Evolutionary conservation across 1,284 basidiomycete genomes (phyloP).

Genomic region (Irpex sp.): DNA sequence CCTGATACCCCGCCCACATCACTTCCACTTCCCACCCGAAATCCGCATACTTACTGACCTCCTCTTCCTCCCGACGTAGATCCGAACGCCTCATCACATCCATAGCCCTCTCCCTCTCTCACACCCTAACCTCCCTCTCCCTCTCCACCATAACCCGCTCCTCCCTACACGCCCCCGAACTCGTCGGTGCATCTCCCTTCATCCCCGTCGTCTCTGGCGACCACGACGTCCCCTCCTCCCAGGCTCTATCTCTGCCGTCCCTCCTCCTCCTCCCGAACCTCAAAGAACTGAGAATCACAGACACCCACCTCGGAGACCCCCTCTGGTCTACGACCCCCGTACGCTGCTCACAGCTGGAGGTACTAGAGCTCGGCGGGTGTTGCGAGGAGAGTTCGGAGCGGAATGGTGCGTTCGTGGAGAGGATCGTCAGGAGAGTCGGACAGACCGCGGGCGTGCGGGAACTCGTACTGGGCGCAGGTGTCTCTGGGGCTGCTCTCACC

Average conservation of each 20-base stretch:
- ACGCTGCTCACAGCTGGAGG: slow-evolving; percentile 45
- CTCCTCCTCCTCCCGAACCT: slow-evolving; percentile 60
- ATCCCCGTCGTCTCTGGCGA: slow-evolving; percentile 57
- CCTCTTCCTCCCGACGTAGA: slow-evolving; percentile 31
- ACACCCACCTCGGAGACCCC: slow-evolving; percentile 66
- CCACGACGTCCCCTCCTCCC: slow-evolving; percentile 50
- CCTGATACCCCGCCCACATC: too few relatives aligned
- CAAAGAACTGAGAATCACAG: slow-evolving; percentile 55
- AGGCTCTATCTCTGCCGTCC: slow-evolving; percentile 58
- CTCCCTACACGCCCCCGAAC: slow-evolving; percentile 52
- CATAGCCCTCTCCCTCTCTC: slow-evolving; percentile 56
- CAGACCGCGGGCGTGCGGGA: slow-evolving; percentile 38
- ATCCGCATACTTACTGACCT: slow-evolving; percentile 14
- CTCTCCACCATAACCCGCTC: slow-evolving; percentile 66
- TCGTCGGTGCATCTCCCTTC: slow-evolving; percentile 46
- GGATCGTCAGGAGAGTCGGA: slow-evolving; percentile 54
- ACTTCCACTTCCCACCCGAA: neutral
- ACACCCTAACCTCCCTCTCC: slow-evolving; percentile 47
- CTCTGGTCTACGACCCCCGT: slow-evolving; percentile 43
- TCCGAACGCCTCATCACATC: slow-evolving; percentile 67
- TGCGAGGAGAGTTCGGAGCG: slow-evolving; percentile 47
- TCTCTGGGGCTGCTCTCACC: slow-evolving; percentile 27
- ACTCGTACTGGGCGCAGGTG: slow-evolving; percentile 48
- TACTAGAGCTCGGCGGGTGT: slow-evolving; percentile 58
- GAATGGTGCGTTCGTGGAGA: slow-evolving; percentile 50